Conservation (phyloP, 768 basidiomycete genomes). For the Trametes cubensis region DNA sequence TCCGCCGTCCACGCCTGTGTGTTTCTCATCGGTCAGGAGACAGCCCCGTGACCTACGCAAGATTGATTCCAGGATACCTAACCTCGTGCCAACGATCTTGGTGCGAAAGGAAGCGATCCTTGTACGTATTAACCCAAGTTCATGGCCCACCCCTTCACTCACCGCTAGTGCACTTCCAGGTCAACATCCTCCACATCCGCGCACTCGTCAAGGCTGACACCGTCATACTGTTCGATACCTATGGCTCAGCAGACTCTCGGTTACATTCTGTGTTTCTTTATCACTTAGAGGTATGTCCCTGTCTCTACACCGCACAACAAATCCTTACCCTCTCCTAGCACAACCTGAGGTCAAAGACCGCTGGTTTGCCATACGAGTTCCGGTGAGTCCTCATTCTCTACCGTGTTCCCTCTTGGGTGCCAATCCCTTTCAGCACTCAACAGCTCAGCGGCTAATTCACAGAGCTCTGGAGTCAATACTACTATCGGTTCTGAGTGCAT, state of each 20-base stretch:
- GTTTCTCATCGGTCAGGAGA: slow-evolving; percentile 27
- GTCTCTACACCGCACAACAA: slow-evolving; percentile 11
- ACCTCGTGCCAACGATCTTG: slow-evolving; percentile 92
- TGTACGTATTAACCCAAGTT: slow-evolving; percentile 46
- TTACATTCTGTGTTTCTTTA: slow-evolving; percentile 88
- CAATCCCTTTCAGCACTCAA: slow-evolving; percentile 19
- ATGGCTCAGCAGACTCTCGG: slow-evolving; percentile 83
- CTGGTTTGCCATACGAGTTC: slow-evolving; percentile 84
- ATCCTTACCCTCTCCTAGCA: slow-evolving; percentile 50
- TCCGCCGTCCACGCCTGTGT: neutral
- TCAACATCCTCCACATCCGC: slow-evolving; percentile 93
- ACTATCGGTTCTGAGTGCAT: slow-evolving; percentile 85
- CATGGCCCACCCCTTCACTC: neutral
- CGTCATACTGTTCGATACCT: slow-evolving; percentile 90
- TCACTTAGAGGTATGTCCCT: slow-evolving; percentile 68
- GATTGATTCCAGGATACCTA: slow-evolving; percentile 92
- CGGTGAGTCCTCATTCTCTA: slow-evolving; percentile 49
- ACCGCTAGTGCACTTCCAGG: slow-evolving; percentile 41
- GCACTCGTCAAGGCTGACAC: slow-evolving; percentile 93
- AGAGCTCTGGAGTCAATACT: slow-evolving; percentile 94
- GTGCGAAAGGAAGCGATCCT: slow-evolving; percentile 86
- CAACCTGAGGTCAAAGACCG: slow-evolving; percentile 74
- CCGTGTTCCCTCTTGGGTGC: slow-evolving; percentile 11
- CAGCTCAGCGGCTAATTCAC: slow-evolving; percentile 26
- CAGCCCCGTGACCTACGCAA: slow-evolving; percentile 95